Evolutionary conservation across 1,284 basidiomycete species (phyloP).

Genomic region (Sporisorium scitamineum): DNA sequence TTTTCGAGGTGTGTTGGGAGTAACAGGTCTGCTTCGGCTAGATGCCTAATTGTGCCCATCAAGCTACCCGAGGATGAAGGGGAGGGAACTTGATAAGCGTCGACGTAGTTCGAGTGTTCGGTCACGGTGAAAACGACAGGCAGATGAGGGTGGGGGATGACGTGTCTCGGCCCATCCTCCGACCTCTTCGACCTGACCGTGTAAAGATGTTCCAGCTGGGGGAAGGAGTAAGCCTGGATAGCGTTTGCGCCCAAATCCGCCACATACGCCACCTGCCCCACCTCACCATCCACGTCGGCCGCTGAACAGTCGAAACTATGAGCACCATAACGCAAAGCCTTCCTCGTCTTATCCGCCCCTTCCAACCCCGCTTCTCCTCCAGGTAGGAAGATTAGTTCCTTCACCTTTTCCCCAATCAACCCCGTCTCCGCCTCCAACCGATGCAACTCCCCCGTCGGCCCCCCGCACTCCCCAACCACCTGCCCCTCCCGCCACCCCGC

Average conservation of each 20-base stretch:
- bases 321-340: conserved; percentile 55
- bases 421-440: conserved; percentile 39
- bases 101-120: conserved; percentile 60
- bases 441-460: conserved; percentile 64
- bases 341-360: conserved; percentile 54
- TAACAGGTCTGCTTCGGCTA: conserved; percentile 34
- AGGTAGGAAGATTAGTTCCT: conserved; percentile 55
- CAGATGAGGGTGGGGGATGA: conserved; percentile 48
- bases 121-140: conserved; percentile 57
- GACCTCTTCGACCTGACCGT: conserved; percentile 23
- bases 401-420: conserved; percentile 30
- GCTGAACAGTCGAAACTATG: conserved; percentile 52
- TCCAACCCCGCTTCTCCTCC: conserved; percentile 32
- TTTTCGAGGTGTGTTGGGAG: not conserved
- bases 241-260: conserved; percentile 63
- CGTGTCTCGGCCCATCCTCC: conserved; percentile 62
- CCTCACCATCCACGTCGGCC: not conserved
- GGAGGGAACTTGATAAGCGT: conserved; percentile 33
- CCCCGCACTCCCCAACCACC: conserved; percentile 58
- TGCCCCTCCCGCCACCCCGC: conserved; percentile 19
- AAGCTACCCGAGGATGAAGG: not conserved
- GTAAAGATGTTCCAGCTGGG: conserved; percentile 27
- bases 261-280: conserved; percentile 49
- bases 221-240: conserved; percentile 51
- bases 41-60: not conserved